Conservation (phyloP, 2,329 filamentous ascomycete genomes). For the Colletotrichum neosansevieriae region DNA sequence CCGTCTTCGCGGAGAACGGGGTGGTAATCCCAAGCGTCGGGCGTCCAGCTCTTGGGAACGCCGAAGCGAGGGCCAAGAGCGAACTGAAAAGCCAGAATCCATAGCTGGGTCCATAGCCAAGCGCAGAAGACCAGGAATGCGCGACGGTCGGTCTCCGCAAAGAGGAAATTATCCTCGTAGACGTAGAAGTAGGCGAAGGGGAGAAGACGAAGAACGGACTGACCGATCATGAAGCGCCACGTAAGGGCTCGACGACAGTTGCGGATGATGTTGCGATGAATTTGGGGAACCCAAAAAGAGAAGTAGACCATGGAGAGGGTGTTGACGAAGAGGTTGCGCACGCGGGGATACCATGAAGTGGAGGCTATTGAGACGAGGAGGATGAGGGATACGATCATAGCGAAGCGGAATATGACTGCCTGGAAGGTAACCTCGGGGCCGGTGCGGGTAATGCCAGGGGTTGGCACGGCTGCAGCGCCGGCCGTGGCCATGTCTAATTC, state of each 20-base stretch:
- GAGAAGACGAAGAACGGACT: slow-evolving; percentile 81
- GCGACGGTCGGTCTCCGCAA: slow-evolving; percentile 75
- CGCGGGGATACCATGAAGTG: slow-evolving; percentile 68
- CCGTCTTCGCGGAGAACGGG: slow-evolving; percentile 87
- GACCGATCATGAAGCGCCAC: slow-evolving; percentile 90
- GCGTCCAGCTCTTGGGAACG: slow-evolving; percentile 75
- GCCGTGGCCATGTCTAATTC: slow-evolving; percentile 59
- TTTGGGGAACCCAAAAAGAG: slow-evolving; percentile 93
- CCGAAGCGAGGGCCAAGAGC: slow-evolving; percentile 91
- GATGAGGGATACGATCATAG: slow-evolving; percentile 66
- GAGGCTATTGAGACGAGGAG: slow-evolving; percentile 71
- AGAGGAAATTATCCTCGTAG: slow-evolving; percentile 82
- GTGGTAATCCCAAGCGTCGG: slow-evolving; percentile 94
- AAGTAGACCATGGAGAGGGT: slow-evolving; percentile 79
- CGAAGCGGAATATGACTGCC: slow-evolving; percentile 67
- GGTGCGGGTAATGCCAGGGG: slow-evolving; percentile 31
- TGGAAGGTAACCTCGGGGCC: slow-evolving; percentile 59
- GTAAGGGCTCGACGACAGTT: slow-evolving; percentile 92
- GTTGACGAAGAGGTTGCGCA: slow-evolving; percentile 71
- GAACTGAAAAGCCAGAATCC: slow-evolving; percentile 83
- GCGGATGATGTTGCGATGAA: slow-evolving; percentile 87
- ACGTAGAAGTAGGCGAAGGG: slow-evolving; percentile 91
- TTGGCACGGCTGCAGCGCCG: slow-evolving; percentile 46
- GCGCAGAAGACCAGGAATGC: slow-evolving; percentile 74
- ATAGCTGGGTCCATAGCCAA: slow-evolving; percentile 91